Conservation (phyloP, 129 eudicot genomes). For the Calendula officinalis region DNA sequence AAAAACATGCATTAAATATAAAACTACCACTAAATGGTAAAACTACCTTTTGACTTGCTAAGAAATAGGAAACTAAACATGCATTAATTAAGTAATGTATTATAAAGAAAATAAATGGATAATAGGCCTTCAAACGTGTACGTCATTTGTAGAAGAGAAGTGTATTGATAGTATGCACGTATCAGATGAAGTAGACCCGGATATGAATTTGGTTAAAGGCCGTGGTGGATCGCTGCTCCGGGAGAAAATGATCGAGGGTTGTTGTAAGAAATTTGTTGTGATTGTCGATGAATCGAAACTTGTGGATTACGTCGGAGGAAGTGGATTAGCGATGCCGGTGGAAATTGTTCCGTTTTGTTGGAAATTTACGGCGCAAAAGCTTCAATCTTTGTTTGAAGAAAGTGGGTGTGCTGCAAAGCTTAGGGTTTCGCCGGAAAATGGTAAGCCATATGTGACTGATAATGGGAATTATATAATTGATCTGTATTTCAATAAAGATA, state of each 20-base stretch:
- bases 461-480: neutral
- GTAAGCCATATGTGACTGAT: neutral
- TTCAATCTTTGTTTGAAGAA: neutral
- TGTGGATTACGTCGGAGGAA: neutral
- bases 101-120: too few relatives aligned
- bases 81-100: too few relatives aligned
- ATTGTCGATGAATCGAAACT: neutral
- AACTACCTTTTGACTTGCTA: too few relatives aligned
- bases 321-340: too few relatives aligned
- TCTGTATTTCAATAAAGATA: slow-evolving; percentile 4
- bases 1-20: too few relatives aligned
- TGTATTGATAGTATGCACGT: too few relatives aligned
- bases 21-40: too few relatives aligned
- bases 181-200: too few relatives aligned
- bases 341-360: neutral
- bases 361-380: neutral
- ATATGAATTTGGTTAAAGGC: neutral
- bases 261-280: neutral
- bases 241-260: neutral
- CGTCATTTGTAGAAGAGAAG: too few relatives aligned
- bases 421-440: neutral
- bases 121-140: too few relatives aligned
- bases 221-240: neutral
- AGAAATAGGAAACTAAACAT: too few relatives aligned
- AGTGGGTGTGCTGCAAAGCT: neutral